phyloP scores from a whole-genome alignment of 1,139 yeast species.

The Blastobotrys malaysiensis region DNA sequence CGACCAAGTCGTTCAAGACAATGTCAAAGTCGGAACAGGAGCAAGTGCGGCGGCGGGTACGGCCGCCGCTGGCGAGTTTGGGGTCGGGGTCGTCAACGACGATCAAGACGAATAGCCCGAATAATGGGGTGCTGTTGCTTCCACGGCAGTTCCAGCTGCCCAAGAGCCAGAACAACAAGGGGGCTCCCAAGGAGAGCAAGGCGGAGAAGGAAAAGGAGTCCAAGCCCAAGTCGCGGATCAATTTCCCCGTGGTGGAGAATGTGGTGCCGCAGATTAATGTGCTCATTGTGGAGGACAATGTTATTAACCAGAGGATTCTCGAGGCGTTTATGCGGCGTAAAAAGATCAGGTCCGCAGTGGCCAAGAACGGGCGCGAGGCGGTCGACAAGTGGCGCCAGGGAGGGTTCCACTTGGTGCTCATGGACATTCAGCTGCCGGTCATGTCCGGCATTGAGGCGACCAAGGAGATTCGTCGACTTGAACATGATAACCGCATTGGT shows the following conservation, averaged over 20 bases:
- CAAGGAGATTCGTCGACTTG: conserved; percentile 78
- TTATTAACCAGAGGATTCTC: conserved; percentile 87
- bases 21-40: neutral
- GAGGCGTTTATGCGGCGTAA: conserved; percentile 88
- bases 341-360: conserved; percentile 77
- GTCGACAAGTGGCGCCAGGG: conserved; percentile 89
- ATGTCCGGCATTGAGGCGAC: conserved; percentile 93
- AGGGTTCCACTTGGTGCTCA: conserved; percentile 83
- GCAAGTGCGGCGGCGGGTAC: neutral
- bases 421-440: conserved; percentile 94
- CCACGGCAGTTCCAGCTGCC: conserved; percentile 29
- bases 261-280: conserved; percentile 76
- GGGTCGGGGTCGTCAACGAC: conserved; percentile 33
- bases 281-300: conserved; percentile 90
- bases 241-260: conserved; percentile 27
- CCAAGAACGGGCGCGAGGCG: conserved; percentile 89
- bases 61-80: neutral
- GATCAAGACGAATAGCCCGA: conserved; percentile 13
- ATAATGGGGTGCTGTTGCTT: conserved; percentile 27
- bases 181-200: neutral
- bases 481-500: conserved; percentile 75
- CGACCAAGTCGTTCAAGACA: neutral
- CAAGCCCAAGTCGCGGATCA: conserved; percentile 2
- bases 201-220: neutral
- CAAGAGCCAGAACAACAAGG: conserved; percentile 4